phyloP scores from a whole-genome alignment of 768 basidiomycete genomes.

The Podaxis sp. region DNA sequence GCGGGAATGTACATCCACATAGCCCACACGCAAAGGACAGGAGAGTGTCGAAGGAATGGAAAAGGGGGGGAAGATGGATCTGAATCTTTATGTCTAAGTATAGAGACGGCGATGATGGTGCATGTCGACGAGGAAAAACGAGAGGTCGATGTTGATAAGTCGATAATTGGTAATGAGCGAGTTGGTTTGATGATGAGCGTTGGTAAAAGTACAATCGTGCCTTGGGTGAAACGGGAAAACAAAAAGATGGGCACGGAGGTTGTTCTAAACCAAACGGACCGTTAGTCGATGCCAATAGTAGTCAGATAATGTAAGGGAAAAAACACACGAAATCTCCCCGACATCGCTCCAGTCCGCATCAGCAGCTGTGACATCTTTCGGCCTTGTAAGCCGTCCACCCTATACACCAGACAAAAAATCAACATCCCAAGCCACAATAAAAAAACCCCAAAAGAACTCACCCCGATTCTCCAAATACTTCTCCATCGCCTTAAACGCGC shows the following conservation, averaged over 20 bases:
- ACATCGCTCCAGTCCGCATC: neutral
- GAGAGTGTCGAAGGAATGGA: neutral
- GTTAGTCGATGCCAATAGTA: neutral
- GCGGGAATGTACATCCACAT: neutral
- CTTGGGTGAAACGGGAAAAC: neutral
- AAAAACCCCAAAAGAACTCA: slow-evolving; percentile 17
- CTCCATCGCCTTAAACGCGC: slow-evolving; percentile 51
- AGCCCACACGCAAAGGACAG: neutral
- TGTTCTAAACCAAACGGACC: neutral
- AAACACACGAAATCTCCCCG: neutral
- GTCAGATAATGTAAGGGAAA: neutral
- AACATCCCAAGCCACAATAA: neutral
- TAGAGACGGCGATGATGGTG: neutral
- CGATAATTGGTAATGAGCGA: neutral
- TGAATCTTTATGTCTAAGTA: neutral
- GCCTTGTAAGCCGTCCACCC: slow-evolving; percentile 24
- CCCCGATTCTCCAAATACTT: slow-evolving; percentile 46
- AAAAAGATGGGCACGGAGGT: neutral
- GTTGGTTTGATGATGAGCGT: neutral
- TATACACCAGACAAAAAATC: slow-evolving; percentile 6
- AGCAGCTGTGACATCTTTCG: slow-evolving; percentile 19
- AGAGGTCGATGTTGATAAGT: neutral
- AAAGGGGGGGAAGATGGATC: neutral
- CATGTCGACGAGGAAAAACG: neutral
- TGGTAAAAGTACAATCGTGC: neutral